Conservation (phyloP, 345 rosid genomes). For the Aquilaria malaccensis region DNA sequence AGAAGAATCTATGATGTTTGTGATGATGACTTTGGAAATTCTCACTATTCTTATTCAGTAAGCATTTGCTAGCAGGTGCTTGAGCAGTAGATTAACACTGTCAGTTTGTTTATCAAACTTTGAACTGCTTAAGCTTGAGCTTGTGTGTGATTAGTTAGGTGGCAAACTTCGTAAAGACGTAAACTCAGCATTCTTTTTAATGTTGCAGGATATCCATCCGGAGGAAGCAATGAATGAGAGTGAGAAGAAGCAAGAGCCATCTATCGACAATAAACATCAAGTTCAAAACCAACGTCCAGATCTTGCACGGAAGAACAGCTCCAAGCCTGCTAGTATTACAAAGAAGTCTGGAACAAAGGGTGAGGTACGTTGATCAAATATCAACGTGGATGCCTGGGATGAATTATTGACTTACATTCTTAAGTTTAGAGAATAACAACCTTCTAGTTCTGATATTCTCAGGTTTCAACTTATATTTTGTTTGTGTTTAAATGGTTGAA, state of each 20-base stretch:
- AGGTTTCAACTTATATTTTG: background rate
- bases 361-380: slow-evolving; percentile 48
- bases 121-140: background rate
- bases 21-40: too few species aligned
- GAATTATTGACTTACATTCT: background rate
- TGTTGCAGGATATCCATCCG: slow-evolving; percentile 26
- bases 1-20: too few species aligned
- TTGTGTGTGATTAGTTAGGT: too few species aligned
- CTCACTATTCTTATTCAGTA: too few species aligned
- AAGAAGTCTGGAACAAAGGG: slow-evolving; percentile 54
- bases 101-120: background rate
- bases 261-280: slow-evolving; percentile 24
- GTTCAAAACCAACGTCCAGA: slow-evolving; percentile 31
- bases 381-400: too few species aligned
- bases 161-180: too few species aligned
- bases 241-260: slow-evolving; percentile 33
- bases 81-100: too few species aligned
- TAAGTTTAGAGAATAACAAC: background rate
- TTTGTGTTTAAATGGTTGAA: background rate
- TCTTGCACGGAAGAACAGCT: slow-evolving; percentile 22
- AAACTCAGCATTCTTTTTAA: too few species aligned
- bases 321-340: slow-evolving; percentile 28
- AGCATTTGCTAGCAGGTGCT: too few species aligned
- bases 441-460: background rate
- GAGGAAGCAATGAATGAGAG: slow-evolving; percentile 29